Evolutionary conservation across 148 eudicot genomes (phyloP).

Genomic region (Spergularia bocconei): DNA sequence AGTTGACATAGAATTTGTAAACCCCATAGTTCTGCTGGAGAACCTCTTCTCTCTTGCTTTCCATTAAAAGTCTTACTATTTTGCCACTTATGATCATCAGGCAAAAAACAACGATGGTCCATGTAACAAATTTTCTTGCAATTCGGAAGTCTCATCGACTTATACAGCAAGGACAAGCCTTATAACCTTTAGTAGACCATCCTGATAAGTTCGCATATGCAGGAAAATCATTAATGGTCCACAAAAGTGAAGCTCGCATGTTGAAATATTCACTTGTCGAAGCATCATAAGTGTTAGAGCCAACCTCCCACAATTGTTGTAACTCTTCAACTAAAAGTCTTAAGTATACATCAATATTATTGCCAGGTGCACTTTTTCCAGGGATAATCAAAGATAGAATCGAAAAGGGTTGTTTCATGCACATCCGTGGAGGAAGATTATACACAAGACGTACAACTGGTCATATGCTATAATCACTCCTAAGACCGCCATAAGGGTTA

Average conservation of each 20-base stretch:
- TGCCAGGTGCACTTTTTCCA: slow-evolving; percentile 17
- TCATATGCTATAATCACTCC: slow-evolving; percentile 28
- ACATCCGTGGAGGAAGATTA: slow-evolving; percentile 23
- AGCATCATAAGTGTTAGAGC: slow-evolving; percentile 24
- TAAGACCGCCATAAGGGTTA: slow-evolving; percentile 19
- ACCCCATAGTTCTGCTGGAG: background rate
- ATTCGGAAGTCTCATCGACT: background rate
- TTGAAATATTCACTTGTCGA: background rate
- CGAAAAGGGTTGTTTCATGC: slow-evolving; percentile 22
- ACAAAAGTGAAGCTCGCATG: slow-evolving; percentile 7
- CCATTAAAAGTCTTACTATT: slow-evolving; percentile 12
- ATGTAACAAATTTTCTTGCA: slow-evolving; percentile 4
- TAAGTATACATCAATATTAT: slow-evolving; percentile 15
- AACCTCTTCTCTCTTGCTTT: background rate
- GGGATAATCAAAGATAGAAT: slow-evolving; percentile 28
- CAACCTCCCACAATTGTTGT: slow-evolving; percentile 19
- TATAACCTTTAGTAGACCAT: slow-evolving; percentile 22
- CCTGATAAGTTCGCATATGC: slow-evolving; percentile 24
- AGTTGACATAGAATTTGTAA: slow-evolving; percentile 2
- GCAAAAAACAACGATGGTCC: slow-evolving; percentile 6
- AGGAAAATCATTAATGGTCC: slow-evolving; percentile 24
- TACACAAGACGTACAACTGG: slow-evolving; percentile 23
- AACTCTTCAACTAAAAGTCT: slow-evolving; percentile 28
- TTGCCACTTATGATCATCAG: slow-evolving; percentile 6
- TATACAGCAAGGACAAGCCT: slow-evolving; percentile 14